Evolutionary conservation across 2,329 filamentous ascomycete species (phyloP).

Genomic region (Fusarium verrucosum): DNA sequence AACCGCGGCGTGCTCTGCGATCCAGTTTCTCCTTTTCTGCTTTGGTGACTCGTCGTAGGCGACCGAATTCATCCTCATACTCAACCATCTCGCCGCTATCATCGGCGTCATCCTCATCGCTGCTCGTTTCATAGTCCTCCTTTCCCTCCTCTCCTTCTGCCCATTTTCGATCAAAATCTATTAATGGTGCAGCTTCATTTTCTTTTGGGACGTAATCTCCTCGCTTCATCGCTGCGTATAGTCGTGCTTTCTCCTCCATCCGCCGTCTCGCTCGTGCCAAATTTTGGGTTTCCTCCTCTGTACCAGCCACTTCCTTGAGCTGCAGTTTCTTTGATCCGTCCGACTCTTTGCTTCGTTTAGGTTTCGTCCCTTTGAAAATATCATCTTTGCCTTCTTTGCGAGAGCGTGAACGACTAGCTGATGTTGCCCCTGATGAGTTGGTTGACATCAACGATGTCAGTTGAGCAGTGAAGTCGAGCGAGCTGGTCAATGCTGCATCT

Average conservation of each 20-base stretch:
- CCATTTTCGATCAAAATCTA: conserved; percentile 98
- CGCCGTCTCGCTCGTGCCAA: conserved; percentile 77
- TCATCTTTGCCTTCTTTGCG: conserved; percentile 59
- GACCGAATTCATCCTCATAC: conserved; percentile 91
- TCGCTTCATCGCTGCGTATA: conserved; percentile 90
- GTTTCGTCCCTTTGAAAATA: conserved; percentile 50
- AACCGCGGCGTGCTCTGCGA: conserved; percentile 60
- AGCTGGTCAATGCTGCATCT: conserved; percentile 75
- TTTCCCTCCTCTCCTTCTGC: conserved; percentile 69
- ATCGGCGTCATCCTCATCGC: conserved; percentile 54
- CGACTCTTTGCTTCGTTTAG: conserved; percentile 43
- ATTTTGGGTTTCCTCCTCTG: conserved; percentile 72
- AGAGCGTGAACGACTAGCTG: conserved; percentile 57
- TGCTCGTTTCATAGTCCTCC: conserved; percentile 67
- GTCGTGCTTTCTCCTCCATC: conserved; percentile 88
- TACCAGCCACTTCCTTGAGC: conserved; percentile 63
- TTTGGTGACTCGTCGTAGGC: conserved; percentile 77
- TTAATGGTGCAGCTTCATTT: conserved; percentile 72
- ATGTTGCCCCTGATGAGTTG: conserved; percentile 53
- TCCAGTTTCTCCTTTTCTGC: conserved; percentile 73
- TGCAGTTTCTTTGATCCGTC: conserved; percentile 57
- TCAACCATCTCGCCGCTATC: conserved; percentile 74
- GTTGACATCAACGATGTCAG: conserved; percentile 81
- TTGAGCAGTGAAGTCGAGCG: conserved; percentile 87
- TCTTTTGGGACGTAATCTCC: conserved; percentile 81